Percentiles rank a stretch among this genome's conserved stretches.
Conservation (phyloP, 176 grass and related monocot species). For the Sorghum bicolor region DNA sequence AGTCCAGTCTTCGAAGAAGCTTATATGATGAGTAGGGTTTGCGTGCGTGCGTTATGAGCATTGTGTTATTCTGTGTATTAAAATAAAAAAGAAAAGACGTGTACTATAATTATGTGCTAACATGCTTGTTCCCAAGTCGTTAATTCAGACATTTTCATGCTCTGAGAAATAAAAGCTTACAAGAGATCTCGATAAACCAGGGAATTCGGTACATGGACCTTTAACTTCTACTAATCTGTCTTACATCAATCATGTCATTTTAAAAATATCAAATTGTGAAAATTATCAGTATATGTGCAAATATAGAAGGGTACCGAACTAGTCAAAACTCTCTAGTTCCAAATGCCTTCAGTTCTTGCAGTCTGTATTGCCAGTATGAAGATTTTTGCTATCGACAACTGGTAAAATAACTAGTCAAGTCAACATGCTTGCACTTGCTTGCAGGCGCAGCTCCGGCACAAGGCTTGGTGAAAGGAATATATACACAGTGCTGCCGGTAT, state of each 20-base stretch:
- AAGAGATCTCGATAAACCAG: neutral
- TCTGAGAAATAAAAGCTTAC: neutral
- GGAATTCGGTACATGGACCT: neutral
- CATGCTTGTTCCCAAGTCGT: neutral
- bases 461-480: constrained; percentile 31
- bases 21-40: too few species aligned
- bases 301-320: neutral
- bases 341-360: constrained; percentile 5
- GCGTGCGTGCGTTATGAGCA: too few species aligned
- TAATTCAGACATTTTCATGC: neutral
- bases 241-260: neutral
- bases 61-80: too few species aligned
- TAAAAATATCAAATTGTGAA: neutral
- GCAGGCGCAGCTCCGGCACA: neutral
- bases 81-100: too few species aligned
- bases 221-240: neutral
- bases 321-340: neutral
- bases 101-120: neutral
- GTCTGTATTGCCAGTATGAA: constrained; percentile 19
- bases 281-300: neutral
- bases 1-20: too few species aligned
- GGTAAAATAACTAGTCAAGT: constrained; percentile 17
- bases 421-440: constrained; percentile 16
- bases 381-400: constrained; percentile 32
- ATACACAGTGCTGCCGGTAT: constrained; percentile 28